These are phyloP conservation scores for Fusarium multiceps DNA, from an alignment of 2,329 filamentous ascomycete genomes.

Conservation along the genomic window DNA sequence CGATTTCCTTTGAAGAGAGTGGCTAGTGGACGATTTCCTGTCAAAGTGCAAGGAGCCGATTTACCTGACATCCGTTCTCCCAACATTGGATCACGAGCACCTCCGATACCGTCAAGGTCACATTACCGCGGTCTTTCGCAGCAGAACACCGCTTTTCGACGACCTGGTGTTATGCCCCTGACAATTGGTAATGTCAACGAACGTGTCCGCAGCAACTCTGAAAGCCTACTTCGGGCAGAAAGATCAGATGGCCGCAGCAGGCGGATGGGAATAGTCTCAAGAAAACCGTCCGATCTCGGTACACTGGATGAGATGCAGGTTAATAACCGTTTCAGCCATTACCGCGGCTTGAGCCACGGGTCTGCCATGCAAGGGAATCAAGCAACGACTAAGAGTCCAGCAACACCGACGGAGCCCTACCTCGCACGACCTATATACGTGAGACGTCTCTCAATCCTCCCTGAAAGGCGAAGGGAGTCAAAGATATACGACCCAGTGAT, in stretches of 20 bases:
- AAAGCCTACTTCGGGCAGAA: slow-evolving; percentile 66
- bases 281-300: slow-evolving; percentile 68
- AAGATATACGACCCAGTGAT: slow-evolving; percentile 70
- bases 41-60: slow-evolving; percentile 80
- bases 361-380: slow-evolving; percentile 71
- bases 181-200: slow-evolving; percentile 78
- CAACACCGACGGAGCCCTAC: slow-evolving; percentile 68
- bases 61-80: slow-evolving; percentile 75
- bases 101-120: slow-evolving; percentile 80
- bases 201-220: slow-evolving; percentile 73
- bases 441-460: slow-evolving; percentile 70
- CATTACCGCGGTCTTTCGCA: slow-evolving; percentile 82
- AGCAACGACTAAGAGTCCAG: slow-evolving; percentile 62
- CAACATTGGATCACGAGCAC: slow-evolving; percentile 68
- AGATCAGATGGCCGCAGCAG: slow-evolving; percentile 66
- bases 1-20: slow-evolving; percentile 73
- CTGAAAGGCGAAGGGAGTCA: slow-evolving; percentile 72
- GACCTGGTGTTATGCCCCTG: slow-evolving; percentile 77
- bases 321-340: slow-evolving; percentile 75
- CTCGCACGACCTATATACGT: slow-evolving; percentile 72
- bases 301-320: slow-evolving; percentile 71
- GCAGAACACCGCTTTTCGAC: slow-evolving; percentile 71
- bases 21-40: slow-evolving; percentile 73
- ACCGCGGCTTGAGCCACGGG: slow-evolving; percentile 74
- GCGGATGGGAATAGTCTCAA: slow-evolving; percentile 73